Evolutionary conservation across 2,329 filamentous ascomycete species (phyloP).

Genomic region (Lachnellula cervina): DNA sequence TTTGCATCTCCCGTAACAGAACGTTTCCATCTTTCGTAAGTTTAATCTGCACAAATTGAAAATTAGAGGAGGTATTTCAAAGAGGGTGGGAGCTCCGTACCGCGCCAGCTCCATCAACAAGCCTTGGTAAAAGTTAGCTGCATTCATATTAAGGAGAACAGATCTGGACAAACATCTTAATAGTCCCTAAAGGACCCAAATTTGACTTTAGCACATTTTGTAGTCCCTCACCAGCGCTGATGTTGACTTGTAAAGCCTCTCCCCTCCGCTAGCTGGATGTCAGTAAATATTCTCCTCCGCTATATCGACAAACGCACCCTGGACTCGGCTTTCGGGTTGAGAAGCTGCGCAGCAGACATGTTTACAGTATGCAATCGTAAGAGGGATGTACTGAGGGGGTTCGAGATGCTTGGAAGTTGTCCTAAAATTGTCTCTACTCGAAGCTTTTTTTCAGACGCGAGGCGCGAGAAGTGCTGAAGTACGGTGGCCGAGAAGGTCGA

Average conservation of each 20-base stretch:
- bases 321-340: conserved; percentile 98
- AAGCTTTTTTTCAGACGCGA: conserved; percentile 25
- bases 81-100: conserved; percentile 38
- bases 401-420: conserved; percentile 5
- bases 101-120: conserved; percentile 65
- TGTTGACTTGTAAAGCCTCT: conserved; percentile 96
- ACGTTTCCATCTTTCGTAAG: conserved; percentile 98
- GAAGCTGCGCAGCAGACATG: conserved; percentile 97
- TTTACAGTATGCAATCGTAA: conserved; percentile 21
- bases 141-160: not conserved
- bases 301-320: conserved; percentile 57
- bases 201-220: conserved; percentile 96
- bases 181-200: conserved; percentile 84
- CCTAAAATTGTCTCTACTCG: conserved; percentile 11
- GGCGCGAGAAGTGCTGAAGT: conserved; percentile 10
- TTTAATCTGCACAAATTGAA: conserved; percentile 65
- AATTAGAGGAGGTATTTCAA: conserved; percentile 24
- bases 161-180: conserved; percentile 74
- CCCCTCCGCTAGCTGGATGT: conserved; percentile 70
- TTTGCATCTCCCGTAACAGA: conserved; percentile 75
- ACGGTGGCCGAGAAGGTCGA: conserved; percentile 7
- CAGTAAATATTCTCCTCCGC: conserved; percentile 26
- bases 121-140: conserved; percentile 40
- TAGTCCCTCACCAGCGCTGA: conserved; percentile 88
- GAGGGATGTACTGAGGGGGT: conserved; percentile 7